These are phyloP conservation scores for Tillandsia leiboldiana DNA, from an alignment of 176 grass and related monocot genomes.

Conservation along the genomic window DNA sequence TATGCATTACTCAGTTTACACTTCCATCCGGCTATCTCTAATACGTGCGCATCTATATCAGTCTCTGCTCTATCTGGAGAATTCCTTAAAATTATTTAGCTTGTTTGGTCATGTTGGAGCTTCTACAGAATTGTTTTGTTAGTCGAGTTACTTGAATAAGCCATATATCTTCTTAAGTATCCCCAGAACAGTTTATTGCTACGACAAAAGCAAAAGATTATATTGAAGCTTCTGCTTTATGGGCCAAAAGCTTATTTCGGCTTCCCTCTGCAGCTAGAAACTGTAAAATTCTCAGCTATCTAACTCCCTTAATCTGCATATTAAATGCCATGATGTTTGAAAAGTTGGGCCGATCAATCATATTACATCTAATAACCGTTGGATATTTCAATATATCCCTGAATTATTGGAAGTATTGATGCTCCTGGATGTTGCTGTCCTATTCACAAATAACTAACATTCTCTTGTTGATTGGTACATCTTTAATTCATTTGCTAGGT, in stretches of 20 bases:
- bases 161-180: too few relatives aligned
- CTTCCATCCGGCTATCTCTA: neutral
- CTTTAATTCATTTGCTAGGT: constrained; percentile 4
- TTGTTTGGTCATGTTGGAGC: too few relatives aligned
- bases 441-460: neutral
- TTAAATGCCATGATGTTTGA: too few relatives aligned
- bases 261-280: too few relatives aligned
- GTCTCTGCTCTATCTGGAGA: neutral
- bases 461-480: neutral
- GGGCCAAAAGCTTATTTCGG: too few relatives aligned
- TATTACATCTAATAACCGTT: neutral
- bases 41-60: neutral
- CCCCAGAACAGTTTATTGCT: too few relatives aligned
- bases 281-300: too few relatives aligned
- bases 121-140: too few relatives aligned
- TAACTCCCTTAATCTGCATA: too few relatives aligned
- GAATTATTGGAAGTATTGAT: neutral
- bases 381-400: neutral
- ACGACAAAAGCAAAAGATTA: neutral
- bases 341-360: too few relatives aligned
- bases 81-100: neutral
- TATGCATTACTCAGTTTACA: constrained; percentile 13
- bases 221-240: neutral
- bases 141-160: too few relatives aligned
- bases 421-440: neutral